Evolutionary conservation across 148 eudicot genomes (phyloP), one percentile per base, ranked within the genome.

Genomic region (Chenopodium quinoa): DNA sequence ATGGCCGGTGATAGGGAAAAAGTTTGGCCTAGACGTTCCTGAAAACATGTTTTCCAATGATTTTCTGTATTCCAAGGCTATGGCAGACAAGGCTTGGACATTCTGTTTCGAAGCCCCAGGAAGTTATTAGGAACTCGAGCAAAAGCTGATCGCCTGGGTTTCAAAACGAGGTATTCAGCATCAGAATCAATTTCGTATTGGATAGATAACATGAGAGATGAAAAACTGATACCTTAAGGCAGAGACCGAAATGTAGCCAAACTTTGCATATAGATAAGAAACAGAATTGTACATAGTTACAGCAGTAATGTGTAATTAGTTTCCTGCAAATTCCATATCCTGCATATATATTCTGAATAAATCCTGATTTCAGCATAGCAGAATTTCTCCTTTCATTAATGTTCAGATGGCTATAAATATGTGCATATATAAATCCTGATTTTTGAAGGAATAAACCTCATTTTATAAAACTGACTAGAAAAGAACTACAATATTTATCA

Each of bases 131-230:
- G 86, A 20, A 90, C 82, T 7, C 79, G 97, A 25, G 91, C 85
- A 7, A 95, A 95, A 82, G 91, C 80, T 31, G 93, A 95, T 82
- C 64, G 83, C 52, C 60, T 93, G 47, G 98, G 98, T 31, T 91
- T 89, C 79, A 73, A 47, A 56, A 69, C 25, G 60, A 92, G 84
- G 88, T 93, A 78, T 69, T 65, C 87, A 58, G 89, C 90, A n/a
- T 75, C 87, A 84, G 92, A 93, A 71, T 95, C 97, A 9, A 82
- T 95, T 46, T 75, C 82, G 73, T 87, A 91, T 83, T 95, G 97
- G 97, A 89, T 92, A 79, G 94, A 93, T 83, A 66, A 63, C 29
- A 92, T 93, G 97, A 93, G 91, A 83, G 80, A 85, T 0, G 92
- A 93, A 70, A 93, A 84, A 75, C 75, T 92, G 7, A 95, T 95